Conservation (phyloP, 805 yeast species). For the Scheffersomyces lignosus region DNA sequence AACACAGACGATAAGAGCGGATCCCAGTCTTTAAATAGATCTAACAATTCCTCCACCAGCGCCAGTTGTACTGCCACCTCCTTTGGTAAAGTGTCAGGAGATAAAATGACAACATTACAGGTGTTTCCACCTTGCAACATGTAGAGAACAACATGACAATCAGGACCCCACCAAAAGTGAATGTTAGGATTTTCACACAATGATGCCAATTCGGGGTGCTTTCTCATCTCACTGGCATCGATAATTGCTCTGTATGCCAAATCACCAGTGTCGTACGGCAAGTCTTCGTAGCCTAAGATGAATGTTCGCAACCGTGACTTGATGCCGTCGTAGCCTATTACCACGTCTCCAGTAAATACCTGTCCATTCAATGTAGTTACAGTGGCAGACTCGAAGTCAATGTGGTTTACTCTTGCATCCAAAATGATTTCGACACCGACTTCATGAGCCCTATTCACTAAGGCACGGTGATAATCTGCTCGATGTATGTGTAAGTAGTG, state of each 20-base stretch:
- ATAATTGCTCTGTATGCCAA: conserved; percentile 26
- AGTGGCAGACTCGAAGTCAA: conserved; percentile 16
- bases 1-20: conserved; percentile 21
- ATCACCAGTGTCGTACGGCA: conserved; percentile 26
- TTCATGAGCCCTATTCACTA: conserved; percentile 19
- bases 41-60: conserved; percentile 20
- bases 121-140: conserved; percentile 23
- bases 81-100: conserved; percentile 26
- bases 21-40: conserved; percentile 26
- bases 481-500: conserved; percentile 25
- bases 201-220: conserved; percentile 15
- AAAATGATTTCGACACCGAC: conserved; percentile 16
- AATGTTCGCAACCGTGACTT: conserved; percentile 19
- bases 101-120: conserved; percentile 28
- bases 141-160: conserved; percentile 27
- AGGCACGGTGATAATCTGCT: conserved; percentile 24
- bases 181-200: conserved; percentile 22
- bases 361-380: conserved; percentile 17
- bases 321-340: conserved; percentile 27
- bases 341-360: conserved; percentile 19
- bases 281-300: conserved; percentile 19
- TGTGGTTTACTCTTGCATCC: conserved; percentile 12
- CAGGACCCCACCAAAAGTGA: conserved; percentile 33
- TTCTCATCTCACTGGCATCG: conserved; percentile 13
- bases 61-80: conserved; percentile 18